A percentile compares a stretch with the other conserved stretches of the same genome.
Conservation (phyloP, 1,284 basidiomycete species). For the Tilletia horrida region DNA sequence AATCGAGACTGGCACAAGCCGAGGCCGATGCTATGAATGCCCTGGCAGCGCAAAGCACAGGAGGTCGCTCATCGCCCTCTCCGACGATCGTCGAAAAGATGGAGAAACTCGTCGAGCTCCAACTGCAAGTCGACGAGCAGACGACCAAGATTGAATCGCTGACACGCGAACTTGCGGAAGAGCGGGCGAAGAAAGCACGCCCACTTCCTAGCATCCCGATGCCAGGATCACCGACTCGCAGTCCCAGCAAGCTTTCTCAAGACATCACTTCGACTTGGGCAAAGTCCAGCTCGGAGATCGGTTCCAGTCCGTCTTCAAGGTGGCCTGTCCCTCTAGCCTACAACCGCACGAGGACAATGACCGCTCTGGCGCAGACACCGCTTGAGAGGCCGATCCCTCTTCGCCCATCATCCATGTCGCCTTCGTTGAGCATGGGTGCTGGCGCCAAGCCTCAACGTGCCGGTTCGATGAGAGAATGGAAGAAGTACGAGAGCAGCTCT, state of each 20-base stretch:
- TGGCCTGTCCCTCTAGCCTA: not conserved
- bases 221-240: constrained; percentile 22
- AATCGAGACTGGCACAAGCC: constrained; percentile 25
- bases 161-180: constrained; percentile 24
- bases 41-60: not conserved
- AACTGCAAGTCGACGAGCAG: constrained; percentile 19
- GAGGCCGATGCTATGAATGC: constrained; percentile 20
- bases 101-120: constrained; percentile 23
- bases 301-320: constrained; percentile 24
- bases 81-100: constrained; percentile 26
- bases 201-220: constrained; percentile 23
- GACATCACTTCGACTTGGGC: constrained; percentile 22
- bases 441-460: not conserved
- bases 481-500: constrained; percentile 15
- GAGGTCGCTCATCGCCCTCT: constrained; percentile 23
- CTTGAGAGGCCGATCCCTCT: constrained; percentile 14
- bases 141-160: constrained; percentile 1
- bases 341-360: constrained; percentile 16
- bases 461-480: constrained; percentile 9
- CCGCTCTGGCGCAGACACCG: constrained; percentile 1
- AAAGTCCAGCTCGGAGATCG: not conserved
- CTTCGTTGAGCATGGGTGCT: not conserved
- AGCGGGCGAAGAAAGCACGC: constrained; percentile 21
- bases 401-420: not conserved
- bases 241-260: constrained; percentile 24